These are phyloP conservation scores for Saksenaea vasiformis DNA, from an alignment of 371 early-diverging fungal genomes.

Conservation along the genomic window DNA sequence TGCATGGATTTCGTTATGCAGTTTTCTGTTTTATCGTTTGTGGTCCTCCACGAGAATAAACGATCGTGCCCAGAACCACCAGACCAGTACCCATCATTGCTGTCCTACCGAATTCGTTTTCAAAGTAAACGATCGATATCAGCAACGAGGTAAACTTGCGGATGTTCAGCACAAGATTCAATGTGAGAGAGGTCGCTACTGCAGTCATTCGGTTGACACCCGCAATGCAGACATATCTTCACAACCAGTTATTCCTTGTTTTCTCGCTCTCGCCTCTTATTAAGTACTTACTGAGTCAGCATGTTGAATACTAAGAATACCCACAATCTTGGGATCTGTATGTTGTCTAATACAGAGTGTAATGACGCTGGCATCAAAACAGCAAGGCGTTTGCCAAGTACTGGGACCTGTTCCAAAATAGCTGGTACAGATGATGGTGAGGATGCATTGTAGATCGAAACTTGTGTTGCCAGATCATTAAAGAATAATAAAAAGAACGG, in stretches of 20 bases:
- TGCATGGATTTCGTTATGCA: background rate
- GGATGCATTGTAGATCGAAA: conserved; percentile 54
- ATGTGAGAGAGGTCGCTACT: conserved; percentile 74
- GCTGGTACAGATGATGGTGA: conserved; percentile 44
- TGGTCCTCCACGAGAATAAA: conserved; percentile 57
- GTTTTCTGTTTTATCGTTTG: background rate
- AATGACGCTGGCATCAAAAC: conserved; percentile 27
- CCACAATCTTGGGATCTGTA: conserved; percentile 68
- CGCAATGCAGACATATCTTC: conserved; percentile 77
- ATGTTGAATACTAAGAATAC: conserved; percentile 68
- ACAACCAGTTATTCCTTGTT: background rate
- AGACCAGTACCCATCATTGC: conserved; percentile 69
- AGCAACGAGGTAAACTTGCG: conserved; percentile 83
- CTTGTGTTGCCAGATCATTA: conserved; percentile 60
- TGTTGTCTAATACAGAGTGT: conserved; percentile 12
- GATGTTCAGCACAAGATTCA: conserved; percentile 84
- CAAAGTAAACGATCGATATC: conserved; percentile 83
- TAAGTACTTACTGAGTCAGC: conserved; percentile 71
- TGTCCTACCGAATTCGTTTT: conserved; percentile 70
- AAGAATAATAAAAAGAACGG: conserved; percentile 79
- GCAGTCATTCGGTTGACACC: conserved; percentile 86
- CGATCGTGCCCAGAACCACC: conserved; percentile 75
- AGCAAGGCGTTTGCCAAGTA: conserved; percentile 24
- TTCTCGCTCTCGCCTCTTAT: background rate
- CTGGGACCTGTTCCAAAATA: conserved; percentile 34